These are phyloP conservation scores for Parathielavia hyrcaniae DNA, from an alignment of 495 filamentous ascomycete genomes.

Conservation along the genomic window DNA sequence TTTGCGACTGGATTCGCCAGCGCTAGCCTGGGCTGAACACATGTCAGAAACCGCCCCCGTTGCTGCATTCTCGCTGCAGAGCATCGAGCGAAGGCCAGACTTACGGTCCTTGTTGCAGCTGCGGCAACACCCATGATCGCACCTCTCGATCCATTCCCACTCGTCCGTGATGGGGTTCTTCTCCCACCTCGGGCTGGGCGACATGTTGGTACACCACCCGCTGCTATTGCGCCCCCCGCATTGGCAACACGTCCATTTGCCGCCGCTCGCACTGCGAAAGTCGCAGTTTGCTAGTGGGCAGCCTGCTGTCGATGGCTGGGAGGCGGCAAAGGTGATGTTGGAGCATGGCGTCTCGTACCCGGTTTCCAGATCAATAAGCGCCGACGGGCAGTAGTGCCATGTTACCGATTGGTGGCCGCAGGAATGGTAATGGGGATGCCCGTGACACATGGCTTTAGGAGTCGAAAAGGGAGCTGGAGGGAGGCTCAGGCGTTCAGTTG, in stretches of 20 bases:
- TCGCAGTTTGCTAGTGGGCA: slow-evolving; percentile 41
- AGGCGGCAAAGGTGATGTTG: slow-evolving; percentile 36
- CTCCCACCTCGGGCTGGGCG: slow-evolving; percentile 27
- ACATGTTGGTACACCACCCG: slow-evolving; percentile 36
- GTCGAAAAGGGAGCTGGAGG: not conserved
- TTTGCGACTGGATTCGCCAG: slow-evolving; percentile 11
- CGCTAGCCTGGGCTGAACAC: not conserved
- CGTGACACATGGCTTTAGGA: slow-evolving; percentile 41
- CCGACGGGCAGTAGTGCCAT: slow-evolving; percentile 42
- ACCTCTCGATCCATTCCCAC: slow-evolving; percentile 36
- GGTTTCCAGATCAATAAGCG: slow-evolving; percentile 37
- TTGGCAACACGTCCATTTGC: slow-evolving; percentile 41
- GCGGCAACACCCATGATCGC: slow-evolving; percentile 41
- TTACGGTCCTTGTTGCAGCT: slow-evolving; percentile 36
- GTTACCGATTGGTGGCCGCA: slow-evolving; percentile 41
- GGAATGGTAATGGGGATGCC: slow-evolving; percentile 38
- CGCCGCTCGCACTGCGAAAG: slow-evolving; percentile 32
- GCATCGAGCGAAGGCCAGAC: slow-evolving; percentile 1
- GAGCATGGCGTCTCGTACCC: slow-evolving; percentile 39
- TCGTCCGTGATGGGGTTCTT: slow-evolving; percentile 33
- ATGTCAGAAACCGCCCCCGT: not conserved
- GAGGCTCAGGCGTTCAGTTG: not conserved
- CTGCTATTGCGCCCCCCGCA: slow-evolving; percentile 38
- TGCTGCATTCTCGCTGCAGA: not conserved
- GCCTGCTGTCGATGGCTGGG: slow-evolving; percentile 33